Evolutionary conservation across 2,329 filamentous ascomycete species (phyloP), one percentile per base, ranked within the genome.

Genomic region (Aspergillus thermomutatus): DNA sequence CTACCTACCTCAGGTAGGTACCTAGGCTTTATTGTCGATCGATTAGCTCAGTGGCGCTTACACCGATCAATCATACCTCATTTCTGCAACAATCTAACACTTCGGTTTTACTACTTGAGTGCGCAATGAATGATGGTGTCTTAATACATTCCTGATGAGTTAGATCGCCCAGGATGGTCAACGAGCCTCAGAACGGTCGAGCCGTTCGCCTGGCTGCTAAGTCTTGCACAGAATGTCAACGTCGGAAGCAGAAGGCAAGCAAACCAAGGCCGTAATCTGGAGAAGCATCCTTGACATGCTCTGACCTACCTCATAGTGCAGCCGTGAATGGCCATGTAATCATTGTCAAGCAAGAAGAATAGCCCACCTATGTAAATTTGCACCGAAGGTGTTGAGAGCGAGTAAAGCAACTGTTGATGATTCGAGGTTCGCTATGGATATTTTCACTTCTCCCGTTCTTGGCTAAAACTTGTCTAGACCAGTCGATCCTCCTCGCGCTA

Each of bases 271-370:
- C 50, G 40, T 45, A 14, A 19, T 37, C 7, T 25, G 27, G n/a
- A 17, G 40, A 25, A 21, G 11, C 51, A 51, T 21, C 8, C n/a
- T n/a, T 45, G 27, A 50, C n/a, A 40, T 7, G 4, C 9, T 51
- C 61, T 65, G 23, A 64, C 51, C 4, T 50, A 23, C 28, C 54
- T 45, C 54, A 58, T 37, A 81, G 79, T 82, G 80, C 62, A 79
- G 75, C 57, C 75, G 77, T 34, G 71, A 79, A 63, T 82, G 80
- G 75, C 79, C 79, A 2, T 82, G 80, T 63, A 79, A 80, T 58
- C 78, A 81, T 60, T 82, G 79, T 60, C 74, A 77, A 59, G 68
- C 75, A 31, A 71, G 79, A 60, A 77, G 75, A 55, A 77, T 81
- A 1, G 74, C 79, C 31, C 79, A 81, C 67, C 65, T 80, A 3